Percentiles rank a stretch among this genome's conserved stretches.
Conservation (phyloP, 495 filamentous ascomycete species). For the Tuber aestivum region DNA sequence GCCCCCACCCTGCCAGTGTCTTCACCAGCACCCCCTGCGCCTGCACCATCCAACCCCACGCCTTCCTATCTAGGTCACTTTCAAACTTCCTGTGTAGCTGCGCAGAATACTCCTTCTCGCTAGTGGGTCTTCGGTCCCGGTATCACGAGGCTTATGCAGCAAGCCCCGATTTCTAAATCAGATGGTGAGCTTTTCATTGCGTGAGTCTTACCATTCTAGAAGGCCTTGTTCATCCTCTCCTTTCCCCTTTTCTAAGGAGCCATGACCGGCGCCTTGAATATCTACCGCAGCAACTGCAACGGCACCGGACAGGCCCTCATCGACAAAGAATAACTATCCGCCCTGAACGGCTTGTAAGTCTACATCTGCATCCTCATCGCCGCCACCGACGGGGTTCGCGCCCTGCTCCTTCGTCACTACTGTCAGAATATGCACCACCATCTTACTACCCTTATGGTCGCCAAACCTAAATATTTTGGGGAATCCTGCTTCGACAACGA, state of each 20-base stretch:
- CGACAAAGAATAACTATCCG: conserved; percentile 26
- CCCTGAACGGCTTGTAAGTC: conserved; percentile 29
- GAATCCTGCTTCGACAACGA: conserved; percentile 73
- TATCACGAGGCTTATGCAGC: conserved; percentile 69
- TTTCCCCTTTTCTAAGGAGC: background rate
- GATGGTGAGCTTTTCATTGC: no score
- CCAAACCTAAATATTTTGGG: conserved; percentile 85
- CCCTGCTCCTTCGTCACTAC: conserved; percentile 10
- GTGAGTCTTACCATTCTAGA: no score
- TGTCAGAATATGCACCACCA: conserved; percentile 44
- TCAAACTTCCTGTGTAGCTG: no score
- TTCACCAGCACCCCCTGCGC: conserved; percentile 46
- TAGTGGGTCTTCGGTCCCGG: conserved; percentile 63
- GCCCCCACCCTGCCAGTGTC: conserved; percentile 52
- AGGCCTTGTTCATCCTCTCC: conserved; percentile 70
- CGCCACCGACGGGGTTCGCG: conserved; percentile 13
- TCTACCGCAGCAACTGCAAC: no score
- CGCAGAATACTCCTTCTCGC: conserved; percentile 48
- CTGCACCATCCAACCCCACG: no score
- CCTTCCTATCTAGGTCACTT: no score
- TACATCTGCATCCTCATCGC: no score
- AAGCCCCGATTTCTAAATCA: no score
- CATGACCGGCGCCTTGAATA: conserved; percentile 35
- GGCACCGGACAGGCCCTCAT: conserved; percentile 8
- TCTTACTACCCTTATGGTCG: conserved; percentile 69